Base-by-base conservation (phyloP, 1,139 yeast species). In the Kodamaea sp. region DNA sequence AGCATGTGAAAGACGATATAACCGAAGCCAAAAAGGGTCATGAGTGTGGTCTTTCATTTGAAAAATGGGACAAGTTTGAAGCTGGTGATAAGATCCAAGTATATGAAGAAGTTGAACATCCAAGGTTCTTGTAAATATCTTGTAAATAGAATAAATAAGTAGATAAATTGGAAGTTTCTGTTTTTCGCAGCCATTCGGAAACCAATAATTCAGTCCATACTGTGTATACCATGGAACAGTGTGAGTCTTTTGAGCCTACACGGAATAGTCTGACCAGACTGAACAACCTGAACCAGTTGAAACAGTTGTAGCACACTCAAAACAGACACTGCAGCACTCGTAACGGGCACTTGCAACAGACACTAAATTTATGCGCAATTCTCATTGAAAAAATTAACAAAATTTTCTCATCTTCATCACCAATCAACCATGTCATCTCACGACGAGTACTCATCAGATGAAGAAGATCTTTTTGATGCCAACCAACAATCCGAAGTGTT, bases 41-140 rank as follows among this genome's bases (percentile, higher is more conserved):
- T 31, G 98, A 92, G 52, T 92, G 97, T 68, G 98, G 98, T 37
- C 58, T 92, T 31, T 67, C 89, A 0, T 81, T 92, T 52, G 81
- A 75, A 2, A 66, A 67, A 37, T 89, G 90, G 82, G 81, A 80
- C 30, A 76, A 70, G 34, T 86, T 85, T 55, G 73, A 80, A 52
- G 78, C 68, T 24, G 97, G 95, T 10, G 98, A 92, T 62, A 55
- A 70, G 2, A 71, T 92, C 27, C 84, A 87, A 55, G 82, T 81
- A 4, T 81, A 74, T 52, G 96, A 89, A 60, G 86, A 82, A 47
- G 67, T 80, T 9, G 72, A 72, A 41, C 78, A 86, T 39, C 81
- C 81, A 47, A 73, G 94, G 54, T 84, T 75, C 63, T 68, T 41
- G 37, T 44, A 36, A 36, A 32, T 24, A 32, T 27, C 22, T n/a